Conservation (phyloP, 768 basidiomycete genomes). For the Mycena alexandri region DNA sequence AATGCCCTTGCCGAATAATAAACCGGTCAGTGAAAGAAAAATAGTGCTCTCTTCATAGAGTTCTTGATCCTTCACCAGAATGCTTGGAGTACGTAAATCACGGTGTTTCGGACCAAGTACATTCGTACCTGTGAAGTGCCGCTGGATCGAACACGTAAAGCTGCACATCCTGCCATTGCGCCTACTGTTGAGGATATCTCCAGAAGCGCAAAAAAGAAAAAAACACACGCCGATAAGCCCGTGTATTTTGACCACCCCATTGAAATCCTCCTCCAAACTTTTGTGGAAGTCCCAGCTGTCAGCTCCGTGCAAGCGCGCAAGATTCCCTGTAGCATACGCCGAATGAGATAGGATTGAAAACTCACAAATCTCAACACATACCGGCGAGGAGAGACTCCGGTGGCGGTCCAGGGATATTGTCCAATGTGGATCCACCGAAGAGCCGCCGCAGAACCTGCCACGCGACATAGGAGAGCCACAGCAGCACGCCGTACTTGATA, state of each 20-base stretch:
- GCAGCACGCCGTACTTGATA: slow-evolving; percentile 13
- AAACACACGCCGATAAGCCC: slow-evolving; percentile 51
- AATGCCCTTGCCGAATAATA: slow-evolving; percentile 28
- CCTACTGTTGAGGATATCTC: not conserved
- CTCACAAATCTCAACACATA: slow-evolving; percentile 21
- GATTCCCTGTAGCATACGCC: slow-evolving; percentile 48
- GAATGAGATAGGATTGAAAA: not conserved
- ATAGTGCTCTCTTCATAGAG: slow-evolving; percentile 22
- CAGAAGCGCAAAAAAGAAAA: not conserved
- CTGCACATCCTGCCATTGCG: slow-evolving; percentile 43
- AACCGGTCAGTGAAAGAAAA: slow-evolving; percentile 23
- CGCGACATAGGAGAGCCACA: slow-evolving; percentile 35
- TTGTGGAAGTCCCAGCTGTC: slow-evolving; percentile 55
- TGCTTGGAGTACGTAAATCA: slow-evolving; percentile 39
- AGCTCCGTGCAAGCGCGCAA: slow-evolving; percentile 47
- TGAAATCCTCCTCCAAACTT: slow-evolving; percentile 50
- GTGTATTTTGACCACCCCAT: slow-evolving; percentile 47
- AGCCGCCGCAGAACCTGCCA: slow-evolving; percentile 40
- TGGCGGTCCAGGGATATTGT: slow-evolving; percentile 56
- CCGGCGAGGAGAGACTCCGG: slow-evolving; percentile 51
- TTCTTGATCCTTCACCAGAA: slow-evolving; percentile 55
- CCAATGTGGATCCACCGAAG: slow-evolving; percentile 43
- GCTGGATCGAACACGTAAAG: slow-evolving; percentile 59
- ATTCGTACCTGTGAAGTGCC: slow-evolving; percentile 49
- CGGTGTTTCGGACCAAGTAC: no score